phyloP scores from a whole-genome alignment of 352 stramenopile species.

The Phytophthora palmivora region DNA sequence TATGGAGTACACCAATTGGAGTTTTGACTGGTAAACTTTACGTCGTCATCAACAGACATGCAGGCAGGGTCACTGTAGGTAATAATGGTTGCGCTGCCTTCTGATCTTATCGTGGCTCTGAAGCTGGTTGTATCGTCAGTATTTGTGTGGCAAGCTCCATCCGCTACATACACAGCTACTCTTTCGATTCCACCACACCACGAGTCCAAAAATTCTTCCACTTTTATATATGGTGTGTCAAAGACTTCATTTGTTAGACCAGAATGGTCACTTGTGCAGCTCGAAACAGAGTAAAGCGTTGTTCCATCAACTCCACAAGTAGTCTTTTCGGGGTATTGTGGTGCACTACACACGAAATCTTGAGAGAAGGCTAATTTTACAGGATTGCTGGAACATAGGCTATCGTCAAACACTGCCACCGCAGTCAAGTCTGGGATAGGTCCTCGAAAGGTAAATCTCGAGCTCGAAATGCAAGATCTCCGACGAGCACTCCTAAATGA shows the following conservation, averaged over 20 bases:
- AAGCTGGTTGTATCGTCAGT: slow-evolving; percentile 16
- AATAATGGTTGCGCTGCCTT: slow-evolving; percentile 14
- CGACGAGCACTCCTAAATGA: neutral
- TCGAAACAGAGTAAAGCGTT: slow-evolving; percentile 7
- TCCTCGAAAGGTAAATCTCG: slow-evolving; percentile 2
- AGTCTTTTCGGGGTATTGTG: neutral
- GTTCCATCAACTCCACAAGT: slow-evolving; percentile 3
- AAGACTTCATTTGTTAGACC: neutral
- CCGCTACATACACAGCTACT: slow-evolving; percentile 6
- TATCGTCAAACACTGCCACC: slow-evolving; percentile 8
- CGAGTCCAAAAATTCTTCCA: slow-evolving; percentile 11
- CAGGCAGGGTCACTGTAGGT: slow-evolving; percentile 10
- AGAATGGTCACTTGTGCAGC: slow-evolving; percentile 1
- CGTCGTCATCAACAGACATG: neutral
- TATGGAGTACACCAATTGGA: neutral
- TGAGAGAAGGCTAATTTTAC: slow-evolving; percentile 6
- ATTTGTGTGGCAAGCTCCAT: slow-evolving; percentile 11
- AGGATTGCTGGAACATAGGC: slow-evolving; percentile 2
- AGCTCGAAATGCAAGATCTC: neutral
- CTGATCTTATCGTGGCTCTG: neutral
- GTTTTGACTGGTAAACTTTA: neutral
- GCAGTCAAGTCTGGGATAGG: slow-evolving; percentile 1
- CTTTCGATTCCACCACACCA: slow-evolving; percentile 2
- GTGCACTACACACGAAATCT: slow-evolving; percentile 13
- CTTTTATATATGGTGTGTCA: slow-evolving; percentile 8